Percentiles rank a stretch among this genome's conserved stretches.
Conservation (phyloP, 2,329 filamentous ascomycete genomes). For the Epicoccum sorghinum region DNA sequence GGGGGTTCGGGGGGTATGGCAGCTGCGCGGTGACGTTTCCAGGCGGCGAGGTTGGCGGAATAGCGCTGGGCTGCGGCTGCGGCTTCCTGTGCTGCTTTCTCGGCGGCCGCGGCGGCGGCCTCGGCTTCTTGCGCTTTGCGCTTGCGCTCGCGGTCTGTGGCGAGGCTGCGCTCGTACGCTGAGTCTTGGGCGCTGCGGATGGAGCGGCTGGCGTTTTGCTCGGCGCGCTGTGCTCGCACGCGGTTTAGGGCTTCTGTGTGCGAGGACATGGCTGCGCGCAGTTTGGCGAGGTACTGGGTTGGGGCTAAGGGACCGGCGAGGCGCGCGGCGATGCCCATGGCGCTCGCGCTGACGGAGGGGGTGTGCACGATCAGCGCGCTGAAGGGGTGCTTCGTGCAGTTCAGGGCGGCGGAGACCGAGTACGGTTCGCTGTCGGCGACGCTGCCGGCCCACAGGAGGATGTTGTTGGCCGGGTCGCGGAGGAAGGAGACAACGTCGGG, state of each 20-base stretch:
- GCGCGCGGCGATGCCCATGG: conserved; percentile 88
- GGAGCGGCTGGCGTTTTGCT: conserved; percentile 79
- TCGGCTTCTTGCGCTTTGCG: conserved; percentile 78
- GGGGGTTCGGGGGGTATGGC: conserved; percentile 72
- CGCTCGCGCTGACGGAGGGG: conserved; percentile 73
- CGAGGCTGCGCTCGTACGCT: conserved; percentile 90
- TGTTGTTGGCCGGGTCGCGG: conserved; percentile 74
- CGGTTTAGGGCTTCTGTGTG: conserved; percentile 77
- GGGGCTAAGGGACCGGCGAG: conserved; percentile 75
- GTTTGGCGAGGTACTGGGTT: conserved; percentile 73
- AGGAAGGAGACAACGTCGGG: conserved; percentile 76
- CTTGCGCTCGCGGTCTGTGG: conserved; percentile 83
- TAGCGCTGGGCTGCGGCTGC: conserved; percentile 66
- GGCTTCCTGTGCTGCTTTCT: conserved; percentile 69
- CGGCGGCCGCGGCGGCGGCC: conserved; percentile 64
- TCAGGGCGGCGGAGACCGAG: conserved; percentile 85
- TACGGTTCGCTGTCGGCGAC: conserved; percentile 93
- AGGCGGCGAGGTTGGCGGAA: conserved; percentile 66
- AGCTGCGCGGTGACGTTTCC: conserved; percentile 79
- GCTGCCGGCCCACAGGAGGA: conserved; percentile 91
- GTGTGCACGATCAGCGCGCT: conserved; percentile 86
- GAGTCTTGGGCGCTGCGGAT: conserved; percentile 88
- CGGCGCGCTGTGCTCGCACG: conserved; percentile 75
- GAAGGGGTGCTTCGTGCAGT: conserved; percentile 92
- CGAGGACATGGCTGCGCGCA: conserved; percentile 74